Percentiles rank a stretch among this genome's conserved stretches.
phyloP scores from a whole-genome alignment of 1,284 basidiomycete genomes.

The Naganishia albida region DNA sequence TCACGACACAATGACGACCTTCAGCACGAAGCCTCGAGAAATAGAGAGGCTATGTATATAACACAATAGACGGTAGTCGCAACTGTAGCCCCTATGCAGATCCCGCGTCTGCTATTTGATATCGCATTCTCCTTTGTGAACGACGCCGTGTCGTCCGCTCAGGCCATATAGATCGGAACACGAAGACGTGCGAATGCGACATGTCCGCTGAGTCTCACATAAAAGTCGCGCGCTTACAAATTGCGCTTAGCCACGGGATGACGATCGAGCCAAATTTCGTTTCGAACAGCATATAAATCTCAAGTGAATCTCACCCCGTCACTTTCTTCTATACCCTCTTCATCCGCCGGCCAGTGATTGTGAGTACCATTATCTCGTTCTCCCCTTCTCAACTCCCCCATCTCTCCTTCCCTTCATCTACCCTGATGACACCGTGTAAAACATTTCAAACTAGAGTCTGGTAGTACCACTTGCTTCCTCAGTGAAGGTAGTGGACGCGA shows the following conservation, averaged over 20 bases:
- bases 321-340: not conserved
- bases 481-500: conserved; percentile 31
- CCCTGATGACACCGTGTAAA: conserved; percentile 35
- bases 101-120: not conserved
- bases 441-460: conserved; percentile 39
- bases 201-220: not conserved
- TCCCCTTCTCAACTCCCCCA: not conserved
- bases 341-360: not conserved
- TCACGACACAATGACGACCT: conserved; percentile 18
- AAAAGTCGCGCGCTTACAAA: conserved; percentile 4
- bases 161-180: not conserved
- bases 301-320: not conserved
- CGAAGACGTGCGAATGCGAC: not conserved
- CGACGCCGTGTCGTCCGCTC: not conserved
- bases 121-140: not conserved
- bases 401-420: not conserved
- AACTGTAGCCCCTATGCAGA: not conserved
- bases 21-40: not conserved
- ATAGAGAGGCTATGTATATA: conserved; percentile 15
- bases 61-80: not conserved
- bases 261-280: conserved; percentile 2
- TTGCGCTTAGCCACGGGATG: not conserved
- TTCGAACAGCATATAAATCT: not conserved
- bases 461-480: conserved; percentile 34
- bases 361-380: conserved; percentile 20